These are phyloP conservation scores for Talaromyces sp. DNA, from an alignment of 2,329 filamentous ascomycete species.

Conservation along the genomic window DNA sequence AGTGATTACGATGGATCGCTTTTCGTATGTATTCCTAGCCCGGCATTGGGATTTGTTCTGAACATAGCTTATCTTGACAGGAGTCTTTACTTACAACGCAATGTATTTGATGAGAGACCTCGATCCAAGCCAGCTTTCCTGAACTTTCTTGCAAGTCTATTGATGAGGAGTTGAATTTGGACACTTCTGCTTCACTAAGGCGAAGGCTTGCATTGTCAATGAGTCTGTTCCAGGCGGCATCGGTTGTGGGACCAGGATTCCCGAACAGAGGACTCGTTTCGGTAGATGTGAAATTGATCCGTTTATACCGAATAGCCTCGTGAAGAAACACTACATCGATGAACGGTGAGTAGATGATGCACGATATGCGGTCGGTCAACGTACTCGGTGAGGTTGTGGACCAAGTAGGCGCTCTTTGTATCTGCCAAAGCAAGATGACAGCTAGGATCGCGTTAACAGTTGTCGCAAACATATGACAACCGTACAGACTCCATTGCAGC, in stretches of 20 bases:
- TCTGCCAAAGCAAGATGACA: slow-evolving; percentile 1
- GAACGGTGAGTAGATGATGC: background rate
- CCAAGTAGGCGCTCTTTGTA: background rate
- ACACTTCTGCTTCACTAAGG: background rate
- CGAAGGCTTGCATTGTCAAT: slow-evolving; percentile 13
- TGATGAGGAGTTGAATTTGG: slow-evolving; percentile 6
- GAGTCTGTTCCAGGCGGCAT: slow-evolving; percentile 10
- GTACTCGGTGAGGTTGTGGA: background rate
- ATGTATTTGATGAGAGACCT: slow-evolving; percentile 11
- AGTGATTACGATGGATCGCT: slow-evolving; percentile 4
- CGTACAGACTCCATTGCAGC: background rate
- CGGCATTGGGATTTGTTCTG: background rate
- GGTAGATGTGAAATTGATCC: background rate
- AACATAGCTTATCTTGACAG: background rate
- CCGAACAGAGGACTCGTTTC: background rate
- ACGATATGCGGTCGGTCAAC: background rate
- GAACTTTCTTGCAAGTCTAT: slow-evolving; percentile 9
- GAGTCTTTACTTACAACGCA: slow-evolving; percentile 5
- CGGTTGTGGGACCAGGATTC: background rate
- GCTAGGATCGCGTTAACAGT: background rate
- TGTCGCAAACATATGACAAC: background rate
- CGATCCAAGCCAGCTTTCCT: slow-evolving; percentile 7
- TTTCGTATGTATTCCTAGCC: slow-evolving; percentile 8
- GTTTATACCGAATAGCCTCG: slow-evolving; percentile 1
- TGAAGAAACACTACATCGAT: background rate